phyloP scores from a whole-genome alignment of 73 alveolate genomes.

The Blepharisma stoltei region DNA sequence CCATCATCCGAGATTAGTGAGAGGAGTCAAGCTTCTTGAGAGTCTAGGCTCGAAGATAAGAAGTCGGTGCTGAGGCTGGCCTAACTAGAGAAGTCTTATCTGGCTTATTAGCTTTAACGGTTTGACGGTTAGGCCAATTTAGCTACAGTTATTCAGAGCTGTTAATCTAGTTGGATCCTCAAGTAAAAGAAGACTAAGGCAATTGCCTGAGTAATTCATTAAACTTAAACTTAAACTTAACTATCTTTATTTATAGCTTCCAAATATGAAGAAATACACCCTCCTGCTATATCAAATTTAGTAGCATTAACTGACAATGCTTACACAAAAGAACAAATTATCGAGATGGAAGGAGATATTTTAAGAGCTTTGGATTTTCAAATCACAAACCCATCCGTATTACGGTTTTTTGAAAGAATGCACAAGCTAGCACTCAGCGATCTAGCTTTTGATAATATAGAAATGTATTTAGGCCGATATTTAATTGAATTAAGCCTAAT shows the following conservation, averaged over 20 bases:
- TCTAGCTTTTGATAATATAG: conserved; percentile 38
- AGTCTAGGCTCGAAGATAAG: too few relatives aligned
- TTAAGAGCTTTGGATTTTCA: conserved; percentile 65
- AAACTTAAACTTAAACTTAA: too few relatives aligned
- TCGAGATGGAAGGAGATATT: conserved; percentile 64
- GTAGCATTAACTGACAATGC: conserved; percentile 65
- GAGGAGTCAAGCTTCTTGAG: too few relatives aligned
- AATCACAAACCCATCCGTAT: conserved; percentile 53
- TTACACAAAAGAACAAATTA: conserved; percentile 53
- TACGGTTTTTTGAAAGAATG: conserved; percentile 58
- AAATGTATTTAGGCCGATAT: conserved; percentile 62
- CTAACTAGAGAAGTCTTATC: too few relatives aligned
- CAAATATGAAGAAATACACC: conserved; percentile 70
- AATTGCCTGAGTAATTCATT: too few relatives aligned
- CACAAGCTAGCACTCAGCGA: conserved; percentile 41
- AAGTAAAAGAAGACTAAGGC: too few relatives aligned
- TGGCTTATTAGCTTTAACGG: too few relatives aligned
- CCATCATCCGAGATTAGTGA: too few relatives aligned
- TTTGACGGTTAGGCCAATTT: too few relatives aligned
- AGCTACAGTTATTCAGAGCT: too few relatives aligned
- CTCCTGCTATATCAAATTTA: conserved; percentile 67
- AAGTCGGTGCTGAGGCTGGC: too few relatives aligned
- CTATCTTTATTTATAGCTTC: conserved; percentile 55
- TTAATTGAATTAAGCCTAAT: conserved; percentile 69
- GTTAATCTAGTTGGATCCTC: too few relatives aligned